These are phyloP conservation scores for Vitis cinerea DNA, from an alignment of 164 flowering plant genomes.

Conservation along the genomic window DNA sequence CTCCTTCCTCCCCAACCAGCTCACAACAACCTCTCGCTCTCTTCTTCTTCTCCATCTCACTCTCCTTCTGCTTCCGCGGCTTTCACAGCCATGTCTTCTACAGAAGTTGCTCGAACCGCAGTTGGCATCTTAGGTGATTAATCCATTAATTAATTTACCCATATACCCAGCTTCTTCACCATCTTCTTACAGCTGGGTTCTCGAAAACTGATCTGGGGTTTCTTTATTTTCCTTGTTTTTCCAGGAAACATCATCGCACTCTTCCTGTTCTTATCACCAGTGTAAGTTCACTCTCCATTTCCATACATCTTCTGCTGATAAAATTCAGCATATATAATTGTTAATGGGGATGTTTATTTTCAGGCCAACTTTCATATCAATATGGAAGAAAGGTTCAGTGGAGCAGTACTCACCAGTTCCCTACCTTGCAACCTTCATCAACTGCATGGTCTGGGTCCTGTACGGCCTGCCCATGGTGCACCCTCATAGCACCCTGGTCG, in stretches of 20 bases:
- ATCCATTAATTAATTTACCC: not conserved
- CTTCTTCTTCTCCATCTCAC: not conserved
- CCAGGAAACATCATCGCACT: constrained; percentile 67
- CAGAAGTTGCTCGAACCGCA: constrained; percentile 36
- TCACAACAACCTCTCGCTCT: not conserved
- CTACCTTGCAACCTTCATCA: constrained; percentile 68
- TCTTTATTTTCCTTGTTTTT: constrained; percentile 16
- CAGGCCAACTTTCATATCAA: constrained; percentile 83
- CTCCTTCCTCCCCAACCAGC: not conserved
- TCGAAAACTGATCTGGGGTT: not conserved
- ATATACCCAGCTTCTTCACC: no score
- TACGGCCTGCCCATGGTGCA: constrained; percentile 80
- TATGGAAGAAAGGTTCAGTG: constrained; percentile 75
- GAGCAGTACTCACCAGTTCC: constrained; percentile 76
- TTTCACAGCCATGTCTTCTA: constrained; percentile 42
- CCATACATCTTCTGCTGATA: not conserved
- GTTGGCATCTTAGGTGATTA: constrained; percentile 55
- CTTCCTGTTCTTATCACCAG: constrained; percentile 63
- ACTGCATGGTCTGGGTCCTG: constrained; percentile 76
- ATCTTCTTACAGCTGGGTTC: no score
- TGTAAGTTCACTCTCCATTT: constrained; percentile 36
- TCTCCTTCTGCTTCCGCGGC: not conserved
- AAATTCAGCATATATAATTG: no score
- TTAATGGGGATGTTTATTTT: not conserved
- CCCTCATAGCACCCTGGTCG: constrained; percentile 61